phyloP scores from a whole-genome alignment of 1,284 basidiomycete genomes.

The Irpex lacteus region DNA sequence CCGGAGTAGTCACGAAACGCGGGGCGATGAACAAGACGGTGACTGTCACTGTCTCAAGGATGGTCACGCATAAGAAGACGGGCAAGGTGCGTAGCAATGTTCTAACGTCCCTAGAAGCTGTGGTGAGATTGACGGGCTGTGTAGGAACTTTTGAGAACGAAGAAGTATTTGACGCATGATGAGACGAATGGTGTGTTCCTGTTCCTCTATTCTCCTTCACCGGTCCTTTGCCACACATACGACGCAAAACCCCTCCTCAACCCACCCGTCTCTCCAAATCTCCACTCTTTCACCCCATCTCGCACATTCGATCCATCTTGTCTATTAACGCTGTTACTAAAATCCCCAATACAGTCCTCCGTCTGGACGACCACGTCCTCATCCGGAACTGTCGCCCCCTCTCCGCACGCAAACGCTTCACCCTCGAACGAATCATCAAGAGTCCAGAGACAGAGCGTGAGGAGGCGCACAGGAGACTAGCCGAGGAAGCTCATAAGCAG shows the following conservation, averaged over 20 bases:
- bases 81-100: conserved; percentile 55
- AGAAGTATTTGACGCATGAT: conserved; percentile 76
- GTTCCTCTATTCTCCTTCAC: background rate
- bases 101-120: conserved; percentile 1
- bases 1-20: conserved; percentile 71
- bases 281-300: background rate
- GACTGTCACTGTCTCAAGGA: conserved; percentile 74
- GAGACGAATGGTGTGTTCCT: conserved; percentile 55
- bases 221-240: no score
- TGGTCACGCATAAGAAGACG: conserved; percentile 63
- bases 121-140: background rate
- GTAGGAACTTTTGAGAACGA: conserved; percentile 68
- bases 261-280: background rate
- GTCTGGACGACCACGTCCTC: conserved; percentile 62
- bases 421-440: conserved; percentile 58
- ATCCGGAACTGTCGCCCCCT: conserved; percentile 79
- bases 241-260: no score
- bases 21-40: conserved; percentile 81
- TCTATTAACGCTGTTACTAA: no score
- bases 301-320: no score
- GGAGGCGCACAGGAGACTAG: conserved; percentile 19
- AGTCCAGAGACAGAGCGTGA: conserved; percentile 66
- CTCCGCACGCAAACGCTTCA: conserved; percentile 74
- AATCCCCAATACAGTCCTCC: conserved; percentile 44
- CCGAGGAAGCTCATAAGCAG: background rate